Base-by-base conservation (phyloP, 2,329 filamentous ascomycete species). In the Ilyonectria robusta region DNA sequence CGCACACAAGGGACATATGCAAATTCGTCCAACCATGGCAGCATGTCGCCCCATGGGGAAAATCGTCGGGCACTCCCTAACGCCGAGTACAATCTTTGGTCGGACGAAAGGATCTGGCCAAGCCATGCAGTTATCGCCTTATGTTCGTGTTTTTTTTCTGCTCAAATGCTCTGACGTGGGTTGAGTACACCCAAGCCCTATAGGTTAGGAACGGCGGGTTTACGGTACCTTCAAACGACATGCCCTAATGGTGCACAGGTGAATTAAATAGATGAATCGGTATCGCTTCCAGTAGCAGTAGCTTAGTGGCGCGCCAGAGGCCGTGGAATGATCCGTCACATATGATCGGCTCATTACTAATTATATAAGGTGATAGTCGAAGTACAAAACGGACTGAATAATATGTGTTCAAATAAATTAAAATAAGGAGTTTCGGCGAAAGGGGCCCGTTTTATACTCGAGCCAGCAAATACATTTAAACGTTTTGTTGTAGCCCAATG, bases 11-110 rank as follows among this genome's bases (percentile, higher is more conserved):
- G 26, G 10, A 17, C 37, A 17, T 15, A 40, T 47, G 33, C 47
- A 31, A 55, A 50, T 33, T 15, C 42, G 33, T 44, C 33, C 29
- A 47, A 59, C 19, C 21, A 21, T 59, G 31, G 57, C 60, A 62
- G 44, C n/a, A 63, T 35, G 47, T 42, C 26, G 26, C 62, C 62
- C 56, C 62, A 65, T 65, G 50, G 62, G 57, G 62, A 65, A 65
- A 44, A 51, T 56, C 42, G 2, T 60, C 56, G 56, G 42, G 21
- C 19, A 19, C 15, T n/a, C 7, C n/a, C 7, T n/a, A 7, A 42
- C 4, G 15, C 40, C 40, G 40, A 42, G 40, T 17, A n/a, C 9
- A n/a, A 1, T 1, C 8, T 5, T 17, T 42, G 6, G 19, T 42
- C 40, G 40, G 40, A 42, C 40, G 7, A 42, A 42, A 42, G 40